Conservation (phyloP, 2,329 filamentous ascomycete genomes). For the Cladosporium halotolerans region DNA sequence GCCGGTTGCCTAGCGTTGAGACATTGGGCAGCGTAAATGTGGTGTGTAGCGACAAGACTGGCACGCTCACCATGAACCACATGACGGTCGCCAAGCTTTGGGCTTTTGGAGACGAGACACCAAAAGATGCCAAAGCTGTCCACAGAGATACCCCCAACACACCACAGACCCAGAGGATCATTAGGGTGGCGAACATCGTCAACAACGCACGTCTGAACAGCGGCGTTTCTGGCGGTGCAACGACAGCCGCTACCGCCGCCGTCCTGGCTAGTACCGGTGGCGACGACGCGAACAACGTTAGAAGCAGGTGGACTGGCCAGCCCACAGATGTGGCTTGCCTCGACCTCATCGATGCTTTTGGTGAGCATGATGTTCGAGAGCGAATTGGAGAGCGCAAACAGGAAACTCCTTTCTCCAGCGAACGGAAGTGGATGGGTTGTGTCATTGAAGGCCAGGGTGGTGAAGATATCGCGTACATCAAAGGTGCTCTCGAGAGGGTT, state of each 20-base stretch:
- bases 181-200: conserved; percentile 91
- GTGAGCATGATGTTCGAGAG: conserved; percentile 84
- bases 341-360: conserved; percentile 83
- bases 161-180: conserved; percentile 68
- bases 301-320: conserved; percentile 92
- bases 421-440: conserved; percentile 99
- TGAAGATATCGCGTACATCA: conserved; percentile 85
- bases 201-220: conserved; percentile 84
- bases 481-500: conserved; percentile 85
- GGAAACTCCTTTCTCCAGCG: conserved; percentile 93
- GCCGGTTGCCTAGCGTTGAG: conserved; percentile 92
- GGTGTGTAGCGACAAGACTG: conserved; percentile 98
- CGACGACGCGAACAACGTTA: conserved; percentile 51
- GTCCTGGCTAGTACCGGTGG: conserved; percentile 79
- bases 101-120: conserved; percentile 61
- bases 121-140: conserved; percentile 53
- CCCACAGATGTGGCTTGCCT: conserved; percentile 97
- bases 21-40: conserved; percentile 98
- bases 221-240: conserved; percentile 50
- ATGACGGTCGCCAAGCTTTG: conserved; percentile 98
- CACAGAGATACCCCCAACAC: conserved; percentile 54
- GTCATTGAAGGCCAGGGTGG: conserved; percentile 59
- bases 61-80: conserved; percentile 92
- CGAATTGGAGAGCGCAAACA: conserved; percentile 73
- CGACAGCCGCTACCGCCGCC: conserved; percentile 65